Base-by-base conservation (phyloP, 257 asterid species). In the Petunia secreta region DNA sequence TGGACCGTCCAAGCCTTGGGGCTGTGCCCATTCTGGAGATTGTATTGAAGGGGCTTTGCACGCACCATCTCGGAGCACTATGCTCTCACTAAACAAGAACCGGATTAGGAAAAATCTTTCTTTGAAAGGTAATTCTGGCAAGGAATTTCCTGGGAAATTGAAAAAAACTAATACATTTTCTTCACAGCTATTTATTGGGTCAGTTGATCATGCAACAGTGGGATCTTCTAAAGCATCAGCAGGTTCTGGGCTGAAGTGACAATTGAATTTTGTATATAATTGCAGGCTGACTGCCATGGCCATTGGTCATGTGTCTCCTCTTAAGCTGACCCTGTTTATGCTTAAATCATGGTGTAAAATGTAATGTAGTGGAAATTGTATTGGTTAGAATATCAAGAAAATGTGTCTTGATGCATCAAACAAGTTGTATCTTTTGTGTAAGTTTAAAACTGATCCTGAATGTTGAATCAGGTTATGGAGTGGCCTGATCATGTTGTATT, bases 1-100 rank as follows among this genome's bases (percentile, higher is more conserved):
- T 2, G 90, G 97, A 1, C 87, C 94, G 1, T 89, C 93, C 39
- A 93, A 79, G 85, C 88, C 93, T 13, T 93, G 99, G 97, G 92
- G 92, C 2, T 95, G 98, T 57, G 91, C 85, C 1, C 93, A 89
- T 76, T 97, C 94, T 0, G 99, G 97, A 65, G 97, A 93, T 63
- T 94, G 98, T 62, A 97, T 95, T 1, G 97, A 90, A 82, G 98
- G 97, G 80, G 97, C 94, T 10, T 71, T 90, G 86, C 97, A 90
- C 44, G 86, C 84, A 0, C 94, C 97, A 15, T 68, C 89, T 4
- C 84, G 89, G 25, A 90, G 86, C 87, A 80, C 91, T 6, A 79
- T 95, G 88, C 52, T 92, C 84, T 92, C 98, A 3, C 92, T 95
- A 38, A 89, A 88, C 85, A 86, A 95, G 59, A 88, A 85, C 82